Evolutionary conservation across 495 filamentous ascomycete species (phyloP).

Genomic region (Penicillium mononematosum): DNA sequence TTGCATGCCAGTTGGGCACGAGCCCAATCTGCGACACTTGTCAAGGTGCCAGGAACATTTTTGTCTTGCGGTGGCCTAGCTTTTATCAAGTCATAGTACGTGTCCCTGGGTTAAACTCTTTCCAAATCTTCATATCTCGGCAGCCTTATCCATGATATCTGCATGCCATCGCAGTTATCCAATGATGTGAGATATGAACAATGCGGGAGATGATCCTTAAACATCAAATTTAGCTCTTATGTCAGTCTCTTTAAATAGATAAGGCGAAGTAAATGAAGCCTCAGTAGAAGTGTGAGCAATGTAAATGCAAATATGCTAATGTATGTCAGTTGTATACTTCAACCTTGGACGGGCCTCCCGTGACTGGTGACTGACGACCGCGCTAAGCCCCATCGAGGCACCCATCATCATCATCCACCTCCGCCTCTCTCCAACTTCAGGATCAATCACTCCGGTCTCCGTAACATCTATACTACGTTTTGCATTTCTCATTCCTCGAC

Average conservation of each 20-base stretch:
- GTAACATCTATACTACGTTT: conserved; percentile 20
- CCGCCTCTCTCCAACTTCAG: conserved; percentile 26
- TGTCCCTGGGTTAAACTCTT: not conserved
- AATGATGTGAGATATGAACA: not conserved
- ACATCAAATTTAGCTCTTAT: not conserved
- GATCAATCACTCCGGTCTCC: conserved; percentile 11
- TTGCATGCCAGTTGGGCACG: conserved; percentile 26
- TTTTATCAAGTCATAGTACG: conserved; percentile 7
- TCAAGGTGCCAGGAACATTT: conserved; percentile 13
- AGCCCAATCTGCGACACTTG: conserved; percentile 10
- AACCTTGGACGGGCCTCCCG: conserved; percentile 22
- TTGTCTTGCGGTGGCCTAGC: conserved; percentile 2
- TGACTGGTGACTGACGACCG: conserved; percentile 37
- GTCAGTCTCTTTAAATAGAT: conserved; percentile 2
- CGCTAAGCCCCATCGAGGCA: conserved; percentile 32
- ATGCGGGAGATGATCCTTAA: not conserved
- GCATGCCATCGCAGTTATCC: conserved; percentile 8
- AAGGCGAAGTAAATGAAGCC: not conserved
- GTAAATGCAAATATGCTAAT: conserved; percentile 1
- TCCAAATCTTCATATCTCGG: not conserved
- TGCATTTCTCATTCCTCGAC: conserved; percentile 17
- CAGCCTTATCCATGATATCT: not conserved
- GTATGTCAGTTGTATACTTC: conserved; percentile 5
- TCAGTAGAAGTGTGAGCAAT: not conserved
- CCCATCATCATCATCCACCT: conserved; percentile 32